These are phyloP conservation scores for Myxozyma melibiosi DNA, from an alignment of 805 yeast species.

Conservation along the genomic window DNA sequence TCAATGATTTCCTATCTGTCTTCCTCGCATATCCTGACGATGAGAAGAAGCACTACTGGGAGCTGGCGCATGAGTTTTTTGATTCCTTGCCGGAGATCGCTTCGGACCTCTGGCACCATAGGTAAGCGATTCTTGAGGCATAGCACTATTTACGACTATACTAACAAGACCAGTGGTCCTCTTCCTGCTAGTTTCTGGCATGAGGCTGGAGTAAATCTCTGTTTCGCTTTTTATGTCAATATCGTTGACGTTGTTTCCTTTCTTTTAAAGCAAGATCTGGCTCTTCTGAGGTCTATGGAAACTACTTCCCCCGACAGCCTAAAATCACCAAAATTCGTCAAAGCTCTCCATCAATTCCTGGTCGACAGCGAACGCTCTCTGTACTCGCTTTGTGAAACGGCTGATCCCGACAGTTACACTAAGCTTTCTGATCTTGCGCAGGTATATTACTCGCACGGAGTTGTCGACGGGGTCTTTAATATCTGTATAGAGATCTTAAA, in stretches of 20 bases:
- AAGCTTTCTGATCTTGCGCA: not conserved
- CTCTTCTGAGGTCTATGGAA: not conserved
- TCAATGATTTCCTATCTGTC: constrained; percentile 1
- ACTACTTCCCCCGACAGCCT: not conserved
- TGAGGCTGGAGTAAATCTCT: constrained; percentile 10
- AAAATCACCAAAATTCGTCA: not conserved
- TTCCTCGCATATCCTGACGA: not conserved
- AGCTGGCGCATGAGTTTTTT: not conserved
- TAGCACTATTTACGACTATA: not conserved
- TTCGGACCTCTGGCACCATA: constrained; percentile 7
- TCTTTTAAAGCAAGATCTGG: not conserved
- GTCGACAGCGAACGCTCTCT: not conserved
- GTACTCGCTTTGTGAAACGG: not conserved
- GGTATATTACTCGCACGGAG: not conserved
- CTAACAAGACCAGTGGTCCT: constrained; percentile 6
- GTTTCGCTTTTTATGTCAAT: constrained; percentile 1
- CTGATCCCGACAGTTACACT: not conserved
- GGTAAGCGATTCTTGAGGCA: not conserved
- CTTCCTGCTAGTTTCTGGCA: constrained; percentile 13
- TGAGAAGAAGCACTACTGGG: not conserved
- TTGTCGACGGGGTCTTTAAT: constrained; percentile 1
- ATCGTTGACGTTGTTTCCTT: not conserved
- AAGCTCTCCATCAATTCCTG: not conserved
- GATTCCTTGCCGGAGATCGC: constrained; percentile 12
- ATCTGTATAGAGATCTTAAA: constrained; percentile 3